Evolutionary conservation across 75 land plant genomes (phyloP), one percentile per base, ranked within the genome.

Genomic region (Cupressus sempervirens): DNA sequence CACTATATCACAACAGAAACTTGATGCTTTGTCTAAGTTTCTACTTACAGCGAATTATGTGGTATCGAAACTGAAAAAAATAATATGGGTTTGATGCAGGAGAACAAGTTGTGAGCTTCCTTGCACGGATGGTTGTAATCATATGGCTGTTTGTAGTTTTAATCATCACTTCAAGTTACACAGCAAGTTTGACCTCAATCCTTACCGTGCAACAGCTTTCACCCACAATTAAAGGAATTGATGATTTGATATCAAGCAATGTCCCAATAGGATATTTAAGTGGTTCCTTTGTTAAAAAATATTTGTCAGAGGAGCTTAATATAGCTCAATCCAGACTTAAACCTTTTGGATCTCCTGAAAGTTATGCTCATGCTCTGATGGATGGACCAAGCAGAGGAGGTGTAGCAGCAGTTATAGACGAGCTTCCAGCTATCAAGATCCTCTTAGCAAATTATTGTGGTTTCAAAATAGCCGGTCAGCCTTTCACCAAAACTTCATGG

Each of bases 371-470:
- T 12, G 89, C 94, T 23, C 81, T 93, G 16, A 65, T 81, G 14
- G 36, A 36, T 46, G 93, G 93, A 14, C 91, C 93, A n/a, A 73
- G n/a, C 2, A 68, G 80, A 20, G 92, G 92, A 67, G 92, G 92
- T 2, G 94, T 93, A 32, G 92, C 87, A 20, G 94, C 94, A 15
- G 85, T 93, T n/a, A 87, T 93, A 16, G 94, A 92, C 82, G 94
- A 90, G 86, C 88, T 87, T 82, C 94, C 94, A 46, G 87, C 88
- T 84, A 84, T 93, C 81, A 86, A 92, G 58, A 84, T 92, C 36
- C 89, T 93, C 52, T 75, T 93, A 46, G 85, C 87, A 20, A 75
- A 45, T 0, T 76, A 82, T 6, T 79, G 86, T 53, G 86, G 83
- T 16, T 93, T 86, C 81, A 73, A 80, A 20, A 88, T 87, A 46